Percentiles rank a stretch among this genome's conserved stretches.
Evolutionary conservation across 2,329 filamentous ascomycete species (phyloP).

Genomic region (Talaromyces sp.): DNA sequence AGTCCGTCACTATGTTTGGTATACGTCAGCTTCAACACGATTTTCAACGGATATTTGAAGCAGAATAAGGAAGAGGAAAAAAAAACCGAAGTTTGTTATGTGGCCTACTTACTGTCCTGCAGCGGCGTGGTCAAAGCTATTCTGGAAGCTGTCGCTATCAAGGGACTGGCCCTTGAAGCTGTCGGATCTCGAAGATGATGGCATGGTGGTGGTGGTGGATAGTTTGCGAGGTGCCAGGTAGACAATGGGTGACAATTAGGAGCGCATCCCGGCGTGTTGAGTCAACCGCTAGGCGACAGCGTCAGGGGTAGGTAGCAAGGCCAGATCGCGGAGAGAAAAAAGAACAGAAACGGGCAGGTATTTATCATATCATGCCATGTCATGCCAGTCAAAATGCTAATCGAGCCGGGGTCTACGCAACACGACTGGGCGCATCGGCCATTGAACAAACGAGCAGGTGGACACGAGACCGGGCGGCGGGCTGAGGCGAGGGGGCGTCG

Average conservation of each 20-base stretch:
- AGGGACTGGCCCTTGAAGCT: conserved; percentile 30
- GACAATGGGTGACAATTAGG: not conserved
- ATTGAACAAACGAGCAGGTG: conserved; percentile 5
- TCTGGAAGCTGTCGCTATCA: conserved; percentile 35
- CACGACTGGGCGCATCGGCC: conserved; percentile 5
- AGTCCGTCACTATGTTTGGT: conserved; percentile 71
- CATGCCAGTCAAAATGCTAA: conserved; percentile 7
- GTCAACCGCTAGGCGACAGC: conserved; percentile 2
- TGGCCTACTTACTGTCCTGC: conserved; percentile 45
- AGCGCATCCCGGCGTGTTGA: conserved; percentile 4
- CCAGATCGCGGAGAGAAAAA: not conserved
- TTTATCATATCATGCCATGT: conserved; percentile 1
- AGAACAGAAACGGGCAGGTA: conserved; percentile 1
- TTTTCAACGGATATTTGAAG: not conserved
- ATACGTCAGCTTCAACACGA: not conserved
- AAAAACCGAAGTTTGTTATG: not conserved
- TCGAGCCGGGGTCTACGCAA: not conserved
- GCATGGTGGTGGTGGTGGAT: conserved; percentile 11
- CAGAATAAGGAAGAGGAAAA: not conserved
- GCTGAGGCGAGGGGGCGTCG: not conserved
- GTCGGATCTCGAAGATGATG: conserved; percentile 27
- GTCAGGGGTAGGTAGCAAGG: not conserved
- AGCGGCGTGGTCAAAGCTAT: conserved; percentile 41
- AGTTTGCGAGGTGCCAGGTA: not conserved
- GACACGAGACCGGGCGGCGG: conserved; percentile 4